phyloP scores from a whole-genome alignment of 2,329 filamentous ascomycete genomes.

The Cercospora sojina region DNA sequence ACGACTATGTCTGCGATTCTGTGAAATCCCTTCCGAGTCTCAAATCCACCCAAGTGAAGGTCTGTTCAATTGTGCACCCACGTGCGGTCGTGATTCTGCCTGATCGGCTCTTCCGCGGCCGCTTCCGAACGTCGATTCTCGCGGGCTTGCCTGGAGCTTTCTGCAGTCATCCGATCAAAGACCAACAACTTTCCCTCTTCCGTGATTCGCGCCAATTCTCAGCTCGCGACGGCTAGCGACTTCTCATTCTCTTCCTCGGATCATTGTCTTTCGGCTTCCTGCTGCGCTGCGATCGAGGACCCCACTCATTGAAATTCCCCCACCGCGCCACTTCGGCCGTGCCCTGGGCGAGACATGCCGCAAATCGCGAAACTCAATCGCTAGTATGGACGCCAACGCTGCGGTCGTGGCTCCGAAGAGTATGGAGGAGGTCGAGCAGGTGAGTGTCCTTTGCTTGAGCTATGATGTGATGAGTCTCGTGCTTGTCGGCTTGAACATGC shows the following conservation, averaged over 20 bases:
- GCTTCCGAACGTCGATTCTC: slow-evolving; percentile 1
- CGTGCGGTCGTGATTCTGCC: neutral
- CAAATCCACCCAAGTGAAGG: neutral
- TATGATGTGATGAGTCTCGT: neutral
- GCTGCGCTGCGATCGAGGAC: neutral
- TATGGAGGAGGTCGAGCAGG: slow-evolving; percentile 26
- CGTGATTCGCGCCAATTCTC: neutral
- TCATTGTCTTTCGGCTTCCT: neutral
- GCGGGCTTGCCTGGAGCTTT: neutral
- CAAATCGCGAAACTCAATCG: slow-evolving; percentile 12
- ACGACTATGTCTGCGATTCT: too few species aligned
- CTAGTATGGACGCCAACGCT: slow-evolving; percentile 18
- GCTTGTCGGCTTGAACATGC: neutral
- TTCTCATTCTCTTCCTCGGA: neutral
- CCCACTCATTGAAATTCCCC: neutral
- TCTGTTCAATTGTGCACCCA: neutral
- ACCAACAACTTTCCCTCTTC: neutral
- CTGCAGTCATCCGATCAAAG: neutral
- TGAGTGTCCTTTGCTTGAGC: slow-evolving; percentile 1
- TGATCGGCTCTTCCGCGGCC: neutral
- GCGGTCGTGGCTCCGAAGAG: slow-evolving; percentile 22
- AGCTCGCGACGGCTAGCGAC: neutral
- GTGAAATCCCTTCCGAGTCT: neutral
- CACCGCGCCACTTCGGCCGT: neutral
- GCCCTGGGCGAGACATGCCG: slow-evolving; percentile 12